Conservation (phyloP, 1,284 basidiomycete genomes). For the Cryptococcus sp. region DNA sequence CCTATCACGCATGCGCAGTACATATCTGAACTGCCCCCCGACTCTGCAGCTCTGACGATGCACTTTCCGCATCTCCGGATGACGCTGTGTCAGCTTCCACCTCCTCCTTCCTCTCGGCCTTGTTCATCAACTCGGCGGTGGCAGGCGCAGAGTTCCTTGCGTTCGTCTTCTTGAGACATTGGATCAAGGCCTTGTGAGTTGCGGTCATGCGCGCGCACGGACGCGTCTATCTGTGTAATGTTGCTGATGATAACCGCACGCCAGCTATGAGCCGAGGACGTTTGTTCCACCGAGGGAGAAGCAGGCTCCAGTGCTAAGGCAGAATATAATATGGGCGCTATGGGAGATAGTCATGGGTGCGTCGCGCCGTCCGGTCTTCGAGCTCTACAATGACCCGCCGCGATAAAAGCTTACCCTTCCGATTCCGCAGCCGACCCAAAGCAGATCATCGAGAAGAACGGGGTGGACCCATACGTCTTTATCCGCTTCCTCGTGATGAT, state of each 20-base stretch:
- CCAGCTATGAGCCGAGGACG: slow-evolving; percentile 70
- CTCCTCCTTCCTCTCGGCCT: slow-evolving; percentile 67
- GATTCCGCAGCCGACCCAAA: slow-evolving; percentile 52
- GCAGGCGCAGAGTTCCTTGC: slow-evolving; percentile 59
- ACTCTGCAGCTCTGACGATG: neutral
- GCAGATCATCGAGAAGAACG: slow-evolving; percentile 52
- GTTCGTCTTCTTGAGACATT: slow-evolving; percentile 58
- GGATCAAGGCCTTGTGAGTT: slow-evolving; percentile 45
- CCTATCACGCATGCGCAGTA: no score
- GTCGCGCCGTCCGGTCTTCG: slow-evolving; percentile 51
- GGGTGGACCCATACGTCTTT: slow-evolving; percentile 69
- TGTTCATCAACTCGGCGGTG: slow-evolving; percentile 56
- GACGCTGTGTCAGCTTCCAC: slow-evolving; percentile 41
- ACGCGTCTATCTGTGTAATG: no score
- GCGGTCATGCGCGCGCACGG: slow-evolving; percentile 41
- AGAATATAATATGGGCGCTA: slow-evolving; percentile 28
- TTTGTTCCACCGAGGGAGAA: slow-evolving; percentile 51
- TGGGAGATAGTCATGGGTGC: slow-evolving; percentile 33
- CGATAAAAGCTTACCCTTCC: slow-evolving; percentile 51
- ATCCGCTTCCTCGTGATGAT: slow-evolving; percentile 62
- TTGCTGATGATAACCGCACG: neutral
- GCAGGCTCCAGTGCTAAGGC: slow-evolving; percentile 34
- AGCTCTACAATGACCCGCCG: neutral
- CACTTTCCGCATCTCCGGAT: slow-evolving; percentile 1
- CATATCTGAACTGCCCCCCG: no score